Base-by-base conservation (phyloP, 495 filamentous ascomycete species). In the Clohesyomyces aquaticus region DNA sequence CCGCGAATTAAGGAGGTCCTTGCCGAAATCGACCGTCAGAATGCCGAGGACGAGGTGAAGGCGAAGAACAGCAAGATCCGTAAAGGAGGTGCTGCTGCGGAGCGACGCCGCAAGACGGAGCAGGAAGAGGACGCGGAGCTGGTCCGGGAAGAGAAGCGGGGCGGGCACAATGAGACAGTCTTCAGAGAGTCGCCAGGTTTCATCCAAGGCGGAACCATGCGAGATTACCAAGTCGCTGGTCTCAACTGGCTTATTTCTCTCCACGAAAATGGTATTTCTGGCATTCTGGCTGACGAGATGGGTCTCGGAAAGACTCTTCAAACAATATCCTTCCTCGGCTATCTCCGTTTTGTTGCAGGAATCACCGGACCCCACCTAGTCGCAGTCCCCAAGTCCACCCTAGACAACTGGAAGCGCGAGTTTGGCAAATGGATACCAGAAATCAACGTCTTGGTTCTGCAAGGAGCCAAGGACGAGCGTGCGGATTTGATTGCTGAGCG, bases 221-320 rank as follows among this genome's bases (percentile, higher is more conserved):
- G 94, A 70, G 94, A 98, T 69, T 98, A 98, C 73, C 94, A 98
- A 74, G 80, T 98, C 66, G 88, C 89, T 14, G 94, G 94, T 55
- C 73, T 98, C 63, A 98, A 98, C 71, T 98, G 94, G 94, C 85
- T 98, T n/a, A 91, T 98, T 61, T 96, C 93, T 1, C 82, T 98
- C 11, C 94, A 98, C 71, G 94, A 98, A 76, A 98, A 98, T 71
- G 94, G 94, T 77, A 98, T 98, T 68, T 97, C 93, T 23, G 94
- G 94, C 55, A 98, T 98, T 61, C 77, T 98, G 58, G 94, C 94
- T 55, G 94, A 98, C 74, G 94, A 98, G 77, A 97, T 97, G 93
- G 93, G 93, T 71, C 77, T 97, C 26, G 93, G 93, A 49, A 97
- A 97, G 79, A 97, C 93, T 1, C 75, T 97, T 49, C 93, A 97